Evolutionary conservation across 2,329 filamentous ascomycete genomes (phyloP).

Genomic region (Fusarium dlaminii): DNA sequence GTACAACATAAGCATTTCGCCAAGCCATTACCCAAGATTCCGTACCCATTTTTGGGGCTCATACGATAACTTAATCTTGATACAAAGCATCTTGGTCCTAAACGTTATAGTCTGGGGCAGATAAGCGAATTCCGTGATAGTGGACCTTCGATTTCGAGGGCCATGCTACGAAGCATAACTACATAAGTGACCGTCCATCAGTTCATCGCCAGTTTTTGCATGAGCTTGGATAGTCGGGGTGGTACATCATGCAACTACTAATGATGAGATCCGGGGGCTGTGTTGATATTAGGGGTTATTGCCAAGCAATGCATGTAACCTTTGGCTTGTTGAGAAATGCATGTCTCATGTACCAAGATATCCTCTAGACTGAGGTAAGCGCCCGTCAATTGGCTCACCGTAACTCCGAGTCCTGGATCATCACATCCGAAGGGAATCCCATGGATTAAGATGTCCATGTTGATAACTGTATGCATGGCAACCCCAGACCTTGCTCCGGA

Average conservation of each 20-base stretch:
- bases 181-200: not conserved
- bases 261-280: not conserved
- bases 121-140: not conserved
- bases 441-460: not conserved
- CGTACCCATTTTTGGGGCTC: not conserved
- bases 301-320: not conserved
- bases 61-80: not conserved
- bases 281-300: not conserved
- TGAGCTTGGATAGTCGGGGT: too few species aligned
- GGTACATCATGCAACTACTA: not conserved
- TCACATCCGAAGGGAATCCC: not conserved
- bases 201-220: not conserved
- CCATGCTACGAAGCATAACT: not conserved
- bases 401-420: not conserved
- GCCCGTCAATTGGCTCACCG: not conserved
- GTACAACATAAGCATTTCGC: not conserved
- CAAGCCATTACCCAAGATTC: not conserved
- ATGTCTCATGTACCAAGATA: not conserved
- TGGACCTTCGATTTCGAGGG: not conserved
- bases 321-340: not conserved
- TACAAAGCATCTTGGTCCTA: not conserved
- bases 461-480: not conserved
- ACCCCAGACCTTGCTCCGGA: not conserved
- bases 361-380: not conserved
- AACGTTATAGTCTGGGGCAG: not conserved